Base-by-base conservation (phyloP, 2,329 filamentous ascomycete genomes). In the Fusarium fujikuroi region DNA sequence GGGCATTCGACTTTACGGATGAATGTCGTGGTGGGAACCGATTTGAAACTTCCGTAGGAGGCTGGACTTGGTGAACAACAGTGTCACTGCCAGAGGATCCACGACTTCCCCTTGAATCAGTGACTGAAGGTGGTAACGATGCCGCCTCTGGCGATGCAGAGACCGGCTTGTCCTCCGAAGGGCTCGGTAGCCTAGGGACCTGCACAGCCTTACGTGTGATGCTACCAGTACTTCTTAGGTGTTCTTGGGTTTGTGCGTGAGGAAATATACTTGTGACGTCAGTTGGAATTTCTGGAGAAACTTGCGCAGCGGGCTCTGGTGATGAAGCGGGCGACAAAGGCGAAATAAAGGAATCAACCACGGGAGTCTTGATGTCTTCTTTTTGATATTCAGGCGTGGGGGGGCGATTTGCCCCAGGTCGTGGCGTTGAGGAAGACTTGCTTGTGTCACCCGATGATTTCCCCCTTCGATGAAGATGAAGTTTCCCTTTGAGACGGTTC, bases 341-440 rank as follows among this genome's bases (percentile, higher is more conserved):
- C 5, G 85, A 85, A 30, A 82, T 78, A 52, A 83, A 78, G 6
- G 78, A 79, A 32, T 83, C 80, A 43, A 82, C 66, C 12, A 80
- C 75, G 6, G 82, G 79, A 19, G 80, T 81, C 66, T 81, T 81
- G 58, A 82, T 77, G 63, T 87, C 85, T 47, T 83, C 81, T 25
- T 82, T 81, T 43, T 83, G 83, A 64, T 87, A 87, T 49, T 88
- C 86, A 21, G 86, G 86, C 5, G 86, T 87, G 2, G 86, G 86
- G 15, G 85, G 84, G 5, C 85, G 82, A 43, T 81, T 80, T 47
- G 74, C 66, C 30, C 75, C 75, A 56, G 66, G 76, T 18, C 68
- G 69, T 44, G 69, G 67, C 34, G 72, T 63, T 34, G 74, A 68
- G 19, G 73, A 52, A 18, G 73, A 67, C 54, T 74, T 75, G 54